A percentile compares a stretch with the other conserved stretches of the same genome.
phyloP scores from a whole-genome alignment of 345 rosid genomes.

The Lumnitzera littorea region DNA sequence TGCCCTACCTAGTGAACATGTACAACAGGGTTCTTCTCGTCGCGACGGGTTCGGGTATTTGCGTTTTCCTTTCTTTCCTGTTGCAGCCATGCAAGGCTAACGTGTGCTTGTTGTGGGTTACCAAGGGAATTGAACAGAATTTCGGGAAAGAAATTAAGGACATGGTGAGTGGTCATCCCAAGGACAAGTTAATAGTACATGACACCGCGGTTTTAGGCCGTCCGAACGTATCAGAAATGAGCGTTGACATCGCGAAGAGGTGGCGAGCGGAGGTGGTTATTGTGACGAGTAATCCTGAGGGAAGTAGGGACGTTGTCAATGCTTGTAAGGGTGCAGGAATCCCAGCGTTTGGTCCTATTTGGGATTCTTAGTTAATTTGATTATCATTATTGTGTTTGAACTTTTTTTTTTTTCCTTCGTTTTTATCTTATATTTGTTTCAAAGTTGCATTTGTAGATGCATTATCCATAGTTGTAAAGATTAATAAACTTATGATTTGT shows the following conservation, averaged over 20 bases:
- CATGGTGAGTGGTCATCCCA: conserved; percentile 40
- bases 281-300: conserved; percentile 83
- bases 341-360: conserved; percentile 85
- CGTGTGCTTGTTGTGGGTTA: conserved; percentile 66
- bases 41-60: conserved; percentile 81
- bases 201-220: conserved; percentile 59
- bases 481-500: too few relatives aligned
- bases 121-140: conserved; percentile 65
- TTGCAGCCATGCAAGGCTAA: conserved; percentile 54
- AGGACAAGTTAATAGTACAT: conserved; percentile 57
- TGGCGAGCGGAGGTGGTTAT: conserved; percentile 72
- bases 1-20: conserved; percentile 70
- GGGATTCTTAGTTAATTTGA: conserved; percentile 53
- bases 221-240: conserved; percentile 66
- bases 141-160: conserved; percentile 59
- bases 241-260: conserved; percentile 49
- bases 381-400: not conserved
- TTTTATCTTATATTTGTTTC: too few relatives aligned
- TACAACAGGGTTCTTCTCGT: conserved; percentile 67
- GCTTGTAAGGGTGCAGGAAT: conserved; percentile 55
- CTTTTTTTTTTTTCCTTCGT: too few relatives aligned
- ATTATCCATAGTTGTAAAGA: too few relatives aligned
- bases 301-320: conserved; percentile 70
- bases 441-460: too few relatives aligned
- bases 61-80: conserved; percentile 73